Evolutionary conservation across 768 basidiomycete species (phyloP), one percentile per base, ranked within the genome.

Genomic region (Cystofilobasidium bisporidii): DNA sequence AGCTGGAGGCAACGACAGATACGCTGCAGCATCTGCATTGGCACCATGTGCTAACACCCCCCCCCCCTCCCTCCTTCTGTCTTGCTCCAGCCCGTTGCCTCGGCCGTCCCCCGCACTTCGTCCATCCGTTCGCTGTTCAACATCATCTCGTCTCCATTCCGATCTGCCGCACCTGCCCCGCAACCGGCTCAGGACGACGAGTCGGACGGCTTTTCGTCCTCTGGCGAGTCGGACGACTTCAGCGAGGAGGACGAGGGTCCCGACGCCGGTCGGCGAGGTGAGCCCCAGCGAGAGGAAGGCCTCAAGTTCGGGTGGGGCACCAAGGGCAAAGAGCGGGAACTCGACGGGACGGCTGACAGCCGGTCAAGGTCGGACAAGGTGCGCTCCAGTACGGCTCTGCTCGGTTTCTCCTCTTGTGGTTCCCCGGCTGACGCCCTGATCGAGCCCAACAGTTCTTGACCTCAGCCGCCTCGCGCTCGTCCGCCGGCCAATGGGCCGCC

Each of bases 91-190:
- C 18, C n/a, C 1, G 28, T 60, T 32, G 50, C 67, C 41, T 56
- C 53, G 30, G 26, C 53, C 53, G 30, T 68, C n/a, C 24, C 67
- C 8, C 61, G 60, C 8, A 62, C 61, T 18, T 68, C 67, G 11
- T 68, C 67, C 30, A 63, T 68, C 32, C 61, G 67, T 38, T 56
- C 61, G 40, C 61, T 68, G n/a, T 68, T 63, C 67, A 68, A 68
- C 61, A 32, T 68, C 28, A 61, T 68, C 26, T 68, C 67, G 4
- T 68, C 67, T 0, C 67, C 67, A 0, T 68, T 68, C 41, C 48
- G 67, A 11, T 56, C 67, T 28, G 36, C 24, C 45, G 60, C 67
- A 15, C 28, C 60, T 36, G 26, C 61, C 43, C 12, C 50, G 18
- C 50, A 60, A 17, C 9, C 28, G 18, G 20, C 50, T 4, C 40